Percentiles rank a stretch among this genome's conserved stretches.
Evolutionary conservation across 83 land plant genomes (phyloP).

Genomic region (Picea abies): DNA sequence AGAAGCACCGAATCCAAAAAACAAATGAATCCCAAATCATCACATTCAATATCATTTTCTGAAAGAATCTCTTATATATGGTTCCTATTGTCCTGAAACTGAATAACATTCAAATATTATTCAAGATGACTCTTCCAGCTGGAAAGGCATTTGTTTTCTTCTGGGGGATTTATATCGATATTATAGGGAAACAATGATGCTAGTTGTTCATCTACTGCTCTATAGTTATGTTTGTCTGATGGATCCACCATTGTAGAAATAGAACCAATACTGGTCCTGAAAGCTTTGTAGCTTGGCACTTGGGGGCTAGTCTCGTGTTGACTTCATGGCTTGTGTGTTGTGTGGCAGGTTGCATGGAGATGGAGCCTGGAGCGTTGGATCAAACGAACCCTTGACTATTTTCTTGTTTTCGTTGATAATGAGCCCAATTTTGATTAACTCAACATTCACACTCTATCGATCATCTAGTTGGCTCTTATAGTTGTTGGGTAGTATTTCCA

Average conservation of each 20-base stretch:
- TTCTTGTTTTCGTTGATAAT: too few species aligned
- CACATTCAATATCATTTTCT: constrained; percentile 84
- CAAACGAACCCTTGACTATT: too few species aligned
- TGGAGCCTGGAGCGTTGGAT: too few species aligned
- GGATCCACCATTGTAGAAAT: constrained; percentile 57
- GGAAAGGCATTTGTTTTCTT: constrained; percentile 66
- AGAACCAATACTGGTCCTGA: constrained; percentile 72
- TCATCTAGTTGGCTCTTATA: too few species aligned
- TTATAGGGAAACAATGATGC: constrained; percentile 66
- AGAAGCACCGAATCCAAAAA: constrained; percentile 55
- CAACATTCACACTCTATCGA: too few species aligned
- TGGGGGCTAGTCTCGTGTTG: too few species aligned
- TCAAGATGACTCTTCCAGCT: constrained; percentile 85
- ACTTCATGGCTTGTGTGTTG: too few species aligned
- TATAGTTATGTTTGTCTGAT: constrained; percentile 2
- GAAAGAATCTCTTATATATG: constrained; percentile 75
- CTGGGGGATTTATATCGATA: constrained; percentile 75
- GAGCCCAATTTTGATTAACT: too few species aligned
- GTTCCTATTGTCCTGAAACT: constrained; percentile 76
- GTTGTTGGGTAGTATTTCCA: too few species aligned
- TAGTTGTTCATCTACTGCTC: constrained; percentile 53
- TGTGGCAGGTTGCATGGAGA: too few species aligned
- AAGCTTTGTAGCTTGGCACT: constrained; percentile 19
- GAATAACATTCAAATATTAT: constrained; percentile 83
- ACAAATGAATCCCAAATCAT: constrained; percentile 74